Base-by-base conservation (phyloP, 345 rosid species). In the Hibiscus syriacus region DNA sequence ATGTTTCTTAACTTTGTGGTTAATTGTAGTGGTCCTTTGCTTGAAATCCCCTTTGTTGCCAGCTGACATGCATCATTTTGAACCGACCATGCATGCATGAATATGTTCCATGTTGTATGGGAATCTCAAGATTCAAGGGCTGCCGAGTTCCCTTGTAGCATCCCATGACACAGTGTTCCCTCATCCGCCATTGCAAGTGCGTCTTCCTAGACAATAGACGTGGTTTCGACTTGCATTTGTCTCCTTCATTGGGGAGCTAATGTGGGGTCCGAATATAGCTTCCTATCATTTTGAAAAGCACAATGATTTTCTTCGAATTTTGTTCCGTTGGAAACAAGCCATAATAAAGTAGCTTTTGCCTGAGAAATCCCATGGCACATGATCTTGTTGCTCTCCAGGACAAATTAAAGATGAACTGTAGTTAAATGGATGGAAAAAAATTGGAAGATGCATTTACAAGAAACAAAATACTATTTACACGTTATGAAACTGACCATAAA, bases 101-200 rank as follows among this genome's bases (percentile, higher is more conserved):
- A 54, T 69, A 48, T 69, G 69, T 74, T 55, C 30, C 52, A 66
- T 69, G 66, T 63, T 49, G 16, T 20, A 34, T 55, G 20, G 41
- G 22, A 23, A 74, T 63, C 45, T 69, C 66, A 46, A 69, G 77
- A 69, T 69, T 69, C 70, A 17, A 74, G 50, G 49, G 72, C 25
- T 1, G n/a, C 43, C 10, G 17, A 26, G 11, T 5, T 59, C 23
- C 64, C 52, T 55, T 74, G 69, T 55, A 54, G 67, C 54, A 69
- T 67, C 56, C 71, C 68, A 39, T 12, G 32, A 49, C 38, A 3
- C 32, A 34, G 25, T 67, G 72, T 58, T 67, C 69, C 55, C 68
- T n/a, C 23, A 50, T 52, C 5, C 25, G 68, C 55, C 46, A 60
- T 53, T 39, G 3, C 4, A 53, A 17, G 61, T 39, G 41, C 38